A percentile compares a stretch with the other conserved stretches of the same genome.
Evolutionary conservation across 352 stramenopile genomes (phyloP).

Genomic region (Phytophthora brassicae): DNA sequence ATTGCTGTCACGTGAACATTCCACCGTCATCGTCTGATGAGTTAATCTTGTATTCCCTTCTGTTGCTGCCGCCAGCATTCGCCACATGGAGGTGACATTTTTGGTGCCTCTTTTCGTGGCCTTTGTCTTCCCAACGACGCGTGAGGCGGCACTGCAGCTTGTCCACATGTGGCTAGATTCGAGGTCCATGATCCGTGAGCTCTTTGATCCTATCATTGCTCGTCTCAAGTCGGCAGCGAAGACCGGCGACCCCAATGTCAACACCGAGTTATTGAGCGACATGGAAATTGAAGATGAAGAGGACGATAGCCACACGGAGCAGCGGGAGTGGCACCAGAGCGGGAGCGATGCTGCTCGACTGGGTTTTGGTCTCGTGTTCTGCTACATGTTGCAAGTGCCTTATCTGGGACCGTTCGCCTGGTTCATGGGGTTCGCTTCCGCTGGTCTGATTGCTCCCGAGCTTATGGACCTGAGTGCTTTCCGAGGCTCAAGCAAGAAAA

Average conservation of each 20-base stretch:
- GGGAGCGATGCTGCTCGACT: conserved; percentile 69
- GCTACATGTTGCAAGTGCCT: conserved; percentile 56
- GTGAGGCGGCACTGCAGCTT: conserved; percentile 41
- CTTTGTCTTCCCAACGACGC: conserved; percentile 50
- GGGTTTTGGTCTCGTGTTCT: conserved; percentile 67
- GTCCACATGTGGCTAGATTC: conserved; percentile 71
- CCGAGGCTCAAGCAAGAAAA: conserved; percentile 39
- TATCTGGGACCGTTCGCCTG: conserved; percentile 69
- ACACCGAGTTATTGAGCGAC: conserved; percentile 35
- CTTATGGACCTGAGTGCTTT: conserved; percentile 86
- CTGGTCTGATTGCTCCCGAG: conserved; percentile 60
- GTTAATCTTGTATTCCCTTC: no score
- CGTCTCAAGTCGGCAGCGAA: conserved; percentile 56
- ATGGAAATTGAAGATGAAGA: conserved; percentile 36
- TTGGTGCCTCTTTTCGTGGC: conserved; percentile 58
- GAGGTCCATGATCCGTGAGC: conserved; percentile 62
- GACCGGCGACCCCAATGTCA: conserved; percentile 27
- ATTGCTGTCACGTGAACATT: no score
- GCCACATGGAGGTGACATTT: conserved; percentile 68
- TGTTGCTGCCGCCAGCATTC: conserved; percentile 37
- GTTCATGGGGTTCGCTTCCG: conserved; percentile 69
- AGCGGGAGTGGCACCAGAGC: conserved; percentile 54
- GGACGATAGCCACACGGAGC: conserved; percentile 24
- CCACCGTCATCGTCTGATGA: no score
- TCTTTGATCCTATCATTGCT: conserved; percentile 70